Base-by-base conservation (phyloP, 2,329 filamentous ascomycete genomes). In the Coccinonectria pachysandricola region DNA sequence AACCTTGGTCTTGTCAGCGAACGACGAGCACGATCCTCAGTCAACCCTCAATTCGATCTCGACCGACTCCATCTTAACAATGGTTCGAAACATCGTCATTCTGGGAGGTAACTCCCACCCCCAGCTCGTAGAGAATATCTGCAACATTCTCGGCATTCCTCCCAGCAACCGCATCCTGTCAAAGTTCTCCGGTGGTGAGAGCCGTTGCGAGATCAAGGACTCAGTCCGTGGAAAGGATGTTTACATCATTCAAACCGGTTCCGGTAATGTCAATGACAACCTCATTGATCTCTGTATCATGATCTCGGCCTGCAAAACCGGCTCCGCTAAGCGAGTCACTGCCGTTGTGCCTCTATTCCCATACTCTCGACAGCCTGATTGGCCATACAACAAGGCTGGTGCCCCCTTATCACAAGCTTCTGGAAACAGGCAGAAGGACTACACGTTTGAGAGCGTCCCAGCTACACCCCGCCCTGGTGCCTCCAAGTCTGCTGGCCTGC, bases 161-260 rank as follows among this genome's bases (percentile, higher is more conserved):
- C 67, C 75, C 12, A 84, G 85, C 43, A 79, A 86, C 49, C 80
- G 88, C 43, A 75, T 87, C 35, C 75, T 96, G 25, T 73, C 68
- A 51, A 95, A 95, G 62, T 98, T 98, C 64, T 84, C 86, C 16
- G 85, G 91, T 27, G 91, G 91, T 42, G 91, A 96, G 64, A 93
- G 83, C 42, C 77, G 88, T 29, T 88, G 93, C 37, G 91, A 96
- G 59, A 93, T 98, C 49, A 73, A 87, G 54, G 91, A 98, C 58
- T 94, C 86, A 9, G 91, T 98, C 26, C 81, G 91, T 45, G 91
- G 84, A 45, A 98, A 98, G 57, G 91, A 98, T 74, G 91, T 95
- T 54, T 98, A 92, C 63, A 95, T 96, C 53, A 85, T 98, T 48
- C 88, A 96, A 59, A 91, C 85, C 21, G 86, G 85, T 43, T 84